Base-by-base conservation (phyloP, 371 early-diverging fungal genomes). In the Scutellospora calospora region DNA sequence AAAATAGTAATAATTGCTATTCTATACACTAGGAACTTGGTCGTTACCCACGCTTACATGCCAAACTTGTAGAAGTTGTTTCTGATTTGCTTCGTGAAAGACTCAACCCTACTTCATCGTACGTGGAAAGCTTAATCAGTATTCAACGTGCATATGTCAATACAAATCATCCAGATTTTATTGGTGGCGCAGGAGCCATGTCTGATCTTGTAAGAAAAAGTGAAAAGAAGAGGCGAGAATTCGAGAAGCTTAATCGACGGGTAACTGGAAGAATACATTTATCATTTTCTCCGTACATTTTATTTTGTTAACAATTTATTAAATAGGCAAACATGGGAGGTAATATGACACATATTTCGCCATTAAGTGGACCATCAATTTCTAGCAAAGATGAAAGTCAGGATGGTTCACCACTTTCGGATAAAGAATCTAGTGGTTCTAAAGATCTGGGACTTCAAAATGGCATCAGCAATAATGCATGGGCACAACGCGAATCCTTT, bases 141-240 rank as follows among this genome's bases (percentile, higher is more conserved):
- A 94, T 96, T 81, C 94, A 98, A 85, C 90, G 93, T 66, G 91
- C 95, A 2, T 98, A 97, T 84, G 96, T 98, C 84, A 96, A 96
- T 82, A 96, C 97, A 73, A 95, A 94, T 83, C 97, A 97, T 84
- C 97, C 97, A 5, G 97, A 97, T 83, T 97, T 97, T 84, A 92
- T 94, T 65, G 93, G 95, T 65, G 94, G 91, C 0, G 91, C 91
- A 1, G 93, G 92, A 9, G 94, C 95, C 29, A 87, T 95, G 86
- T 79, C 85, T n/a, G 87, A 86, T 4, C 75, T 93, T n/a, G 88
- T 90, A 75, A 87, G 82, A 33, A 88, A 87, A 55, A 85, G 87
- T 9, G 88, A 87, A 66, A 88, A 87, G 83, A 90, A 91, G 79
- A 88, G 88, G 82, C 87, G 85, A 72, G 76, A 85, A 68, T 81